Conservation (phyloP, 805 yeast species). For the Nematodospora valgi region DNA sequence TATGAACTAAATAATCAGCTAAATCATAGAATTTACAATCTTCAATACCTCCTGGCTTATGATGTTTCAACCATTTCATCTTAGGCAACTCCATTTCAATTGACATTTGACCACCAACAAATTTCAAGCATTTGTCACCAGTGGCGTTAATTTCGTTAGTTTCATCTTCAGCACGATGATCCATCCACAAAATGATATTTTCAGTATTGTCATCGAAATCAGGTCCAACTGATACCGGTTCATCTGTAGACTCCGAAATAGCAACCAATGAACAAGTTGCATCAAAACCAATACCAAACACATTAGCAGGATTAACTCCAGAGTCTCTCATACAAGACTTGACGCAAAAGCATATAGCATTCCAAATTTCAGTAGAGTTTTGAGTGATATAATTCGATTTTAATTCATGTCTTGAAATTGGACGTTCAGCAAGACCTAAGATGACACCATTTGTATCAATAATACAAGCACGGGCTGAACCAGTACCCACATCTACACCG, state of each 20-base stretch:
- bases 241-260: conserved; percentile 57
- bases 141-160: conserved; percentile 80
- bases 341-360: conserved; percentile 78
- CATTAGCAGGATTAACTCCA: conserved; percentile 61
- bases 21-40: conserved; percentile 85
- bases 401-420: conserved; percentile 73
- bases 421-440: conserved; percentile 71
- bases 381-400: conserved; percentile 78
- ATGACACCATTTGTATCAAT: conserved; percentile 83
- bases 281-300: conserved; percentile 91
- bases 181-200: conserved; percentile 96
- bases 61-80: conserved; percentile 90
- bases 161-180: conserved; percentile 86
- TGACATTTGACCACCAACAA: conserved; percentile 97
- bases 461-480: conserved; percentile 92
- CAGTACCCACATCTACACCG: conserved; percentile 97
- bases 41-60: conserved; percentile 60
- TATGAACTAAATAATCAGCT: conserved; percentile 87
- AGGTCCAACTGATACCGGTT: conserved; percentile 89
- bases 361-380: conserved; percentile 89
- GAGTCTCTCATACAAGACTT: conserved; percentile 71
- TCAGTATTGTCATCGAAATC: conserved; percentile 70
- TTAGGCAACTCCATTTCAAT: conserved; percentile 98
- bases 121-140: conserved; percentile 72
- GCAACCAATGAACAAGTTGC: conserved; percentile 96